Conservation (phyloP, 148 eudicot genomes). For the Cornus controversa region DNA sequence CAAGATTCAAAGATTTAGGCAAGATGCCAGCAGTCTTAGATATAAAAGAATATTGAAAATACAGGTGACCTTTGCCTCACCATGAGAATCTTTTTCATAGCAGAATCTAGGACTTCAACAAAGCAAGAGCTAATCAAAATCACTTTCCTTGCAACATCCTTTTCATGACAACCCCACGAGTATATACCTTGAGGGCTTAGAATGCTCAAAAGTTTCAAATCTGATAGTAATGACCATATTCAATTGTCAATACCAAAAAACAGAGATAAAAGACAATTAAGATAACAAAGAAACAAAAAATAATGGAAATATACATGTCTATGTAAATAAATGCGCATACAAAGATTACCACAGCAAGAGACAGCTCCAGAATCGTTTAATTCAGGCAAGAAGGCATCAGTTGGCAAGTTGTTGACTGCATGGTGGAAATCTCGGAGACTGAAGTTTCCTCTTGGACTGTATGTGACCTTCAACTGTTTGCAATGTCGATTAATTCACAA, state of each 20-base stretch:
- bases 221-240: too few relatives aligned
- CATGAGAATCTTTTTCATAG: conserved; percentile 48
- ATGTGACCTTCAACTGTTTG: conserved; percentile 60
- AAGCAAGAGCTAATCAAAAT: too few relatives aligned
- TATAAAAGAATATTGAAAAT: not conserved
- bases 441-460: conserved; percentile 64
- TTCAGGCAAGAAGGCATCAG: conserved; percentile 51
- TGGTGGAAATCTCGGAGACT: conserved; percentile 73
- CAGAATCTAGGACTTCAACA: too few relatives aligned
- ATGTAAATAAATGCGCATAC: not conserved
- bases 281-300: conserved; percentile 4
- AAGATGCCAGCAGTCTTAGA: not conserved
- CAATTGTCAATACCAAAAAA: too few relatives aligned
- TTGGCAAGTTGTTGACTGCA: conserved; percentile 67
- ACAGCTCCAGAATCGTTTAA: too few relatives aligned
- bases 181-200: too few relatives aligned
- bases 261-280: too few relatives aligned
- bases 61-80: conserved; percentile 28
- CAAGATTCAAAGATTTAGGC: not conserved
- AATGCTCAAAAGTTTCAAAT: too few relatives aligned
- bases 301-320: not conserved
- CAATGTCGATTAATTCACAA: too few relatives aligned
- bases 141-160: conserved; percentile 58
- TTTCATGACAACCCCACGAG: conserved; percentile 34
- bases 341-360: conserved; percentile 36